These are phyloP conservation scores for Nidularia sp. DNA, from an alignment of 768 basidiomycete genomes.

Conservation along the genomic window DNA sequence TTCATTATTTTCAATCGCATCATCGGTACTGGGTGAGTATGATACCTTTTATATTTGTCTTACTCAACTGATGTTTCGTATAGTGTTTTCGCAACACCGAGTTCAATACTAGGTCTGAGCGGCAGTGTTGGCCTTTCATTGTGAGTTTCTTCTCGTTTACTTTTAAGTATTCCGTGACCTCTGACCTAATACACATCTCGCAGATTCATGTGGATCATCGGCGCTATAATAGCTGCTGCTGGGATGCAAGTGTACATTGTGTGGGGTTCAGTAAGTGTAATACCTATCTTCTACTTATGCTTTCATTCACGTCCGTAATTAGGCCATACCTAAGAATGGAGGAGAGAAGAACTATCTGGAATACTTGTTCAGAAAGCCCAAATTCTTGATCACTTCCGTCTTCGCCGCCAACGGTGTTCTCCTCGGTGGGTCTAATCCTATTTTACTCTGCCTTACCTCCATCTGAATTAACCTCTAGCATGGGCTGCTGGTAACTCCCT, in stretches of 20 bases:
- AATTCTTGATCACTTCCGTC: slow-evolving; percentile 44
- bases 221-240: slow-evolving; percentile 26
- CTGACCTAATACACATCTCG: background rate
- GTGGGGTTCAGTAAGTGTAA: slow-evolving; percentile 29
- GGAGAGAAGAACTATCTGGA: slow-evolving; percentile 66
- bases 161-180: background rate
- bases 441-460: background rate
- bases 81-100: slow-evolving; percentile 33
- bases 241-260: slow-evolving; percentile 31
- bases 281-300: background rate
- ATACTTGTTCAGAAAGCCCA: slow-evolving; percentile 47
- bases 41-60: background rate
- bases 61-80: background rate
- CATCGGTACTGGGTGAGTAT: slow-evolving; percentile 36
- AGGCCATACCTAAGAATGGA: slow-evolving; percentile 52
- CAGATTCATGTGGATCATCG: slow-evolving; percentile 31
- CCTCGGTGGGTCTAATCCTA: slow-evolving; percentile 21
- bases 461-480: slow-evolving; percentile 2
- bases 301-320: background rate
- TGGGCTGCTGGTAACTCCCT: slow-evolving; percentile 32
- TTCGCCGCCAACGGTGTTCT: slow-evolving; percentile 48
- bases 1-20: slow-evolving; percentile 41
- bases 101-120: slow-evolving; percentile 21
- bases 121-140: slow-evolving; percentile 29
- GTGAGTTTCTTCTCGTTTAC: slow-evolving; percentile 6